Evolutionary conservation across 768 basidiomycete genomes (phyloP).

Genomic region (Agaricus bisporus): DNA sequence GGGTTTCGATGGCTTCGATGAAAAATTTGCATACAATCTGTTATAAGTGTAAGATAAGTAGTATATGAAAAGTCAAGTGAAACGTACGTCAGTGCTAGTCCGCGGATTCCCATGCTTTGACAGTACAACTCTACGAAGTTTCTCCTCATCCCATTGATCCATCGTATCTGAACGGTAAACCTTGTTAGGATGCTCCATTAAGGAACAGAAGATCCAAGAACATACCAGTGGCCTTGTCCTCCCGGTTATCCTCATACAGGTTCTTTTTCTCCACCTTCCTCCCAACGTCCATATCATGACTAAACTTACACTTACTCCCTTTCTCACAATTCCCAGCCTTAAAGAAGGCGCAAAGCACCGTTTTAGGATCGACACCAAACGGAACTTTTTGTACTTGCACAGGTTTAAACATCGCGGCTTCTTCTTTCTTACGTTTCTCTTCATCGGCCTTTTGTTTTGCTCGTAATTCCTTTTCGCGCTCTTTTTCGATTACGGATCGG

Average conservation of each 20-base stretch:
- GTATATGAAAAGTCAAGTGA: background rate
- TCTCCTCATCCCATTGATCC: slow-evolving; percentile 97
- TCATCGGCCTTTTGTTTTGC: slow-evolving; percentile 74
- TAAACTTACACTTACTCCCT: slow-evolving; percentile 95
- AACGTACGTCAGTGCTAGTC: slow-evolving; percentile 81
- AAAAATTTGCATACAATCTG: slow-evolving; percentile 98
- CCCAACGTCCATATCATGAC: slow-evolving; percentile 84
- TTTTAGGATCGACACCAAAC: slow-evolving; percentile 96
- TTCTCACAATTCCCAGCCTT: slow-evolving; percentile 94
- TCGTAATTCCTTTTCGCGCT: slow-evolving; percentile 74
- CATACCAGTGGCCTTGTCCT: slow-evolving; percentile 72
- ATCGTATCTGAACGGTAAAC: slow-evolving; percentile 67
- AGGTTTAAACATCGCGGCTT: slow-evolving; percentile 77
- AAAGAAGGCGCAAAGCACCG: slow-evolving; percentile 85
- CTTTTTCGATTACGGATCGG: slow-evolving; percentile 72
- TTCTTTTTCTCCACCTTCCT: slow-evolving; percentile 95
- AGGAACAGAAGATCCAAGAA: slow-evolving; percentile 6
- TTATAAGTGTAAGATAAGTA: background rate
- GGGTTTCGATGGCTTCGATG: slow-evolving; percentile 90
- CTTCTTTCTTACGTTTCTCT: slow-evolving; percentile 80
- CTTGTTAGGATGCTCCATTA: background rate
- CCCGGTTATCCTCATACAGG: slow-evolving; percentile 83
- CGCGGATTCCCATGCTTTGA: slow-evolving; percentile 87
- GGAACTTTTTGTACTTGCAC: slow-evolving; percentile 83
- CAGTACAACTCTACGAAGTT: slow-evolving; percentile 79